Conservation (phyloP, 257 asterid genomes). For the Nicotiana undulata region DNA sequence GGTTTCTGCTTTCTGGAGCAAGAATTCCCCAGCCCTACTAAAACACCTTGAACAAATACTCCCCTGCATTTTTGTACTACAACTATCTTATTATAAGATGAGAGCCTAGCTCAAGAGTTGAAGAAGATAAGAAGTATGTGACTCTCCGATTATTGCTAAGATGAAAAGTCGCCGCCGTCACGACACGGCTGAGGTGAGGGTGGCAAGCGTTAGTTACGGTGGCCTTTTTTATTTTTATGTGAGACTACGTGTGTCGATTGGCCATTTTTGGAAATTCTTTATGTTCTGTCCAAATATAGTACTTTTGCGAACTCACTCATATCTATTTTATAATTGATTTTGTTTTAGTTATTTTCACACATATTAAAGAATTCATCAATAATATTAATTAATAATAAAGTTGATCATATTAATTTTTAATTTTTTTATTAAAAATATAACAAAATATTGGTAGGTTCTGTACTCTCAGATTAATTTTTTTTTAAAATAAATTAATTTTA, state of each 20-base stretch:
- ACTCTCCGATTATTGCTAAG: background rate
- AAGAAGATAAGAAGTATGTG: background rate
- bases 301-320: fast-evolving
- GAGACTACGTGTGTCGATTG: too few species aligned
- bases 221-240: too few species aligned
- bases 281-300: too few species aligned
- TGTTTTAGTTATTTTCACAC: too few species aligned
- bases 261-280: too few species aligned
- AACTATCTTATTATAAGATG: background rate
- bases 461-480: too few species aligned
- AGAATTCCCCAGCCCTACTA: conserved; percentile 18
- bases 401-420: too few species aligned
- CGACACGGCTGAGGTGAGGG: background rate
- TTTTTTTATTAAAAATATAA: too few species aligned
- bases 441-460: too few species aligned
- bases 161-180: conserved; percentile 3
- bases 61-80: conserved; percentile 16
- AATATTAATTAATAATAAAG: too few species aligned
- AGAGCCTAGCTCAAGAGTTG: background rate
- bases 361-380: fast-evolving
- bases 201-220: background rate
- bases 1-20: conserved; percentile 11
- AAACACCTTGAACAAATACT: conserved; percentile 19
- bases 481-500: too few species aligned
- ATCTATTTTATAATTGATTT: too few species aligned